A percentile compares a stretch with the other conserved stretches of the same genome.
Evolutionary conservation across 129 eudicot species (phyloP).

Genomic region (Chrysanthemum seticuspe): DNA sequence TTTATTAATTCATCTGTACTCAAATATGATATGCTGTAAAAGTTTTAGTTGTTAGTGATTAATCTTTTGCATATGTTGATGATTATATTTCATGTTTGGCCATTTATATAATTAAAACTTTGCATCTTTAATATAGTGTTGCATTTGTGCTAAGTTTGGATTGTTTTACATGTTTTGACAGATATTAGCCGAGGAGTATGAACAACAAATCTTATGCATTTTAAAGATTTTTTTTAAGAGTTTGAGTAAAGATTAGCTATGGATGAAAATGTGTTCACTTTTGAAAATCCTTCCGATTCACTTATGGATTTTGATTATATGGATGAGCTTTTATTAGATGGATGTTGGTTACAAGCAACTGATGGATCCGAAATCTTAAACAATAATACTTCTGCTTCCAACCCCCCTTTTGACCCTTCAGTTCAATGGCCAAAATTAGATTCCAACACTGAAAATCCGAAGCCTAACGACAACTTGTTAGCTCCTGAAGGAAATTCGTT

Average conservation of each 20-base stretch:
- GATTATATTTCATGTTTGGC: slow-evolving; percentile 9
- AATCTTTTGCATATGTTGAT: not conserved
- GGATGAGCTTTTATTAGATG: slow-evolving; percentile 80
- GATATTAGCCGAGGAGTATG: no score
- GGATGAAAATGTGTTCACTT: slow-evolving; percentile 60
- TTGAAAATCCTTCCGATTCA: slow-evolving; percentile 48
- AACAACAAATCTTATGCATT: no score
- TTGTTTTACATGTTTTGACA: not conserved
- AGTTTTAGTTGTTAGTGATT: no score
- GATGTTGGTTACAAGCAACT: slow-evolving; percentile 81
- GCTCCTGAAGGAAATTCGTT: slow-evolving; percentile 40
- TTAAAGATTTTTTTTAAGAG: slow-evolving; percentile 19
- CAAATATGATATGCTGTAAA: no score
- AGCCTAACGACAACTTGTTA: slow-evolving; percentile 32
- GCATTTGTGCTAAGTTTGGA: not conserved
- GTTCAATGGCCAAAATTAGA: slow-evolving; percentile 58
- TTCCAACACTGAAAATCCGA: slow-evolving; percentile 8
- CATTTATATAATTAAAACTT: not conserved
- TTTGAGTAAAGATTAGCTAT: slow-evolving; percentile 33
- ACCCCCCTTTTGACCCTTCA: slow-evolving; percentile 58
- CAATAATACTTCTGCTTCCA: slow-evolving; percentile 34
- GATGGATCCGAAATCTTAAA: slow-evolving; percentile 61
- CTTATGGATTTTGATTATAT: slow-evolving; percentile 80
- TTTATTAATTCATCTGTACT: no score
- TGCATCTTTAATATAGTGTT: not conserved